Evolutionary conservation across 352 stramenopile species (phyloP), one percentile per base, ranked within the genome.

Genomic region (Blastocystis sp.): DNA sequence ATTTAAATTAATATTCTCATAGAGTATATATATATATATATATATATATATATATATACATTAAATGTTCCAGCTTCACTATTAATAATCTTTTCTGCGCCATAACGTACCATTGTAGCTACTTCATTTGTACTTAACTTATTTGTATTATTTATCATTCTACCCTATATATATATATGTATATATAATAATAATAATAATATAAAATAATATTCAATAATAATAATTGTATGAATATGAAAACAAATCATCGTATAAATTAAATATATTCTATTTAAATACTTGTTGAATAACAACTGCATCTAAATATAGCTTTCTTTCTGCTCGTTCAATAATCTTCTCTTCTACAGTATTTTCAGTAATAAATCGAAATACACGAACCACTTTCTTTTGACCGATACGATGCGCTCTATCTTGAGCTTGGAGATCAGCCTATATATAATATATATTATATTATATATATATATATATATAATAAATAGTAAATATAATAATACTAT

Each of bases 261-360:
- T 6, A 2, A 49, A 10, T 10, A 25, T n/a, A 6, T 34, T 56
- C 16, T 13, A 28, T 23, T 16, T 52, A 0, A 45, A 55, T 10
- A 55, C 88, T 65, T 98, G 88, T 73, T 98, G 91, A 67, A 98
- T 95, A 32, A 98, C 94, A 18, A 91, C 87, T 1, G 89, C 90
- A 70, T 98, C 93, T 68, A 89, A 76, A 57, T 95, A 94, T 21
- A 95, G 71, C 74, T 99, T 99, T 45, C 93, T 83, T 37, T 89
- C 90, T 0, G 91, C 91, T 56, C 91, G 84, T 65, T 90, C 85
- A 5, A 97, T 73, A 36, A 99, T 97, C 70, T 94, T 94, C 70
- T 99, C 89, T 67, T 99, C 92, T 0, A 98, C 86, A 0, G 89
- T 91, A 35, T 82, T 84, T 55, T 95, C 79, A 43, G 91, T 94